These are phyloP conservation scores for Dendrothele bispora DNA, from an alignment of 768 basidiomycete genomes.

Conservation along the genomic window DNA sequence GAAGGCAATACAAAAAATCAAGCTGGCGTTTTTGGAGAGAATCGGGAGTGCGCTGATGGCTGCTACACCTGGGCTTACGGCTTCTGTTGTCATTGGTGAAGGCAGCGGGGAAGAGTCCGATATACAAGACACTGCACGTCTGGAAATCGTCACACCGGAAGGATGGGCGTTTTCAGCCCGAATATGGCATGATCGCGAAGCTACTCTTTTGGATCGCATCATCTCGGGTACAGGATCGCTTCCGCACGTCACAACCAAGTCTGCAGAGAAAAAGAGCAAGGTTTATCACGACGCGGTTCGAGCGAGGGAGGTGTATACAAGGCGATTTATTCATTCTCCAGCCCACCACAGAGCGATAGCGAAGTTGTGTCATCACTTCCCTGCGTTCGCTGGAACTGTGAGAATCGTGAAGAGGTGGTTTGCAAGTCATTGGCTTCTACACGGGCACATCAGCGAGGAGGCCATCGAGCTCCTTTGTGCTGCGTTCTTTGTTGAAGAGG, in stretches of 20 bases:
- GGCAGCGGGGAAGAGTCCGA: conserved; percentile 45
- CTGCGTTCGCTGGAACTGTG: conserved; percentile 82
- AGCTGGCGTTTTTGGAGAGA: conserved; percentile 87
- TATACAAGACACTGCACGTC: conserved; percentile 63
- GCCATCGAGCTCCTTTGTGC: conserved; percentile 86
- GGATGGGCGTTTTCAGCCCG: conserved; percentile 87
- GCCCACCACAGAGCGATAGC: conserved; percentile 84
- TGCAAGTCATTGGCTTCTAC: conserved; percentile 84
- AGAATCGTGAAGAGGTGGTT: conserved; percentile 93
- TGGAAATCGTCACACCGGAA: conserved; percentile 77
- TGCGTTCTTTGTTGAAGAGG: conserved; percentile 66
- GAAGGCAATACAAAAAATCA: conserved; percentile 88
- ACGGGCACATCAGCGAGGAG: conserved; percentile 71
- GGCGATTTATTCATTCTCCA: conserved; percentile 79
- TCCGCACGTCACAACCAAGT: conserved; percentile 33
- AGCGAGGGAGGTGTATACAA: conserved; percentile 59
- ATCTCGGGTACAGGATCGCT: conserved; percentile 46
- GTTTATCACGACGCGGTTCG: conserved; percentile 57
- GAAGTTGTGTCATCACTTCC: conserved; percentile 73
- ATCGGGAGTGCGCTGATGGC: conserved; percentile 67
- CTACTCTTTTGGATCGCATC: conserved; percentile 70
- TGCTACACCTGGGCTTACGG: conserved; percentile 48
- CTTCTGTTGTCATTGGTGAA: conserved; percentile 58
- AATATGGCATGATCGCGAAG: conserved; percentile 89
- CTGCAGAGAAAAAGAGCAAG: conserved; percentile 29